These are phyloP conservation scores for Aegilops bicornis DNA, from an alignment of 176 grass and related monocot species.

Conservation along the genomic window DNA sequence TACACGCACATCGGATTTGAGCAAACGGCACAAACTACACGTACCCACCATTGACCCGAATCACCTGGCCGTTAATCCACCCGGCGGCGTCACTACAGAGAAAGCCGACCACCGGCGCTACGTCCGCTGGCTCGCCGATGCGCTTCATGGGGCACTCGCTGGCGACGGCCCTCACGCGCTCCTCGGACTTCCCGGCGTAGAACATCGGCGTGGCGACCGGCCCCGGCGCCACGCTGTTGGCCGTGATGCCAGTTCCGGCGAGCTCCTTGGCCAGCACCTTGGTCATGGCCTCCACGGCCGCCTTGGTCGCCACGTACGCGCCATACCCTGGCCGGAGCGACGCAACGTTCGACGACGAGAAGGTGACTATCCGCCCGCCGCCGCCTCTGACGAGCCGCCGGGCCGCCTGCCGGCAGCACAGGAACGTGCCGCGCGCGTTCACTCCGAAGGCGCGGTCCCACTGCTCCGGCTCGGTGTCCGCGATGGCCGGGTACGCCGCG, in stretches of 20 bases:
- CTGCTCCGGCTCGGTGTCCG: conserved; percentile 31
- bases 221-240: conserved; percentile 66
- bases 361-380: conserved; percentile 40
- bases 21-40: conserved; percentile 1
- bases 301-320: conserved; percentile 56
- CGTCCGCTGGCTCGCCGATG: conserved; percentile 48
- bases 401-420: conserved; percentile 54
- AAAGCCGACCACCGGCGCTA: conserved; percentile 65
- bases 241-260: conserved; percentile 52
- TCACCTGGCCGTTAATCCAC: conserved; percentile 67
- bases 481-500: conserved; percentile 36
- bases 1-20: too few relatives aligned
- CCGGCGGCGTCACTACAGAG: conserved; percentile 36
- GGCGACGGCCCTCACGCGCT: conserved; percentile 17
- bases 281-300: conserved; percentile 60
- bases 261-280: conserved; percentile 64
- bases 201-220: conserved; percentile 45
- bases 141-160: conserved; percentile 42
- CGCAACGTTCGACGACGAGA: conserved; percentile 45
- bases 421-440: conserved; percentile 48
- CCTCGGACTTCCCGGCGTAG: conserved; percentile 61
- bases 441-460: conserved; percentile 42
- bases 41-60: conserved; percentile 63
- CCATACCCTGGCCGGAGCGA: conserved; percentile 47
- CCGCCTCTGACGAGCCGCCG: conserved; percentile 33